Base-by-base conservation (phyloP, 1,139 yeast species). In the Pichia sp. region DNA sequence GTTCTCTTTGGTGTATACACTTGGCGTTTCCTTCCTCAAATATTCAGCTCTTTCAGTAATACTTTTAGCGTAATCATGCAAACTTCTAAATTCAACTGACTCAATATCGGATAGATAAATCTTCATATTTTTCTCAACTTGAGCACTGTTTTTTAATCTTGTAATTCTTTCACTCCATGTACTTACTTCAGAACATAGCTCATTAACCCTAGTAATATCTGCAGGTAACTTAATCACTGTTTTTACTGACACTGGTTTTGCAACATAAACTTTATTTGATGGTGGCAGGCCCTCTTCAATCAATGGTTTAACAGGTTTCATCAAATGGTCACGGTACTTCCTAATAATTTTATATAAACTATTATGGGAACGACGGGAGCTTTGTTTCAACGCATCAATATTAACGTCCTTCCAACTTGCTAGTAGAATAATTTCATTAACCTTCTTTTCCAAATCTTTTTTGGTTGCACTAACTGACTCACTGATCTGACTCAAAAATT, bases 331-430 rank as follows among this genome's bases (percentile, higher is more conserved):
- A 51, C 99, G 81, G 68, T 89, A 93, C 67, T 90, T 91, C 60
- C 93, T 79, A 9, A 93, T 87, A 56, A 89, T 70, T 71, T 91
- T 93, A 78, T 86, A 93, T 56, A 95, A 81, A 63, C 78, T 83
- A 60, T 84, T 81, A 67, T 95, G 99, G 0, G 98, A 91, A 53
- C 85, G 81, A 61, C 89, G 83, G 4, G 99, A 93, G 72, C 97
- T 89, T 70, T 92, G 97, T 63, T 89, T 90, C 63, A 95, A 77
- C 0, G 99, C 97, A 66, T 87, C 95, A 49, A 91, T 83, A 65
- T 95, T 95, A 12, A 92, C 93, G 71, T 95, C 99, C 64, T 92
- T 91, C 98, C 99, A 95, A 66, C 97, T 88, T 1, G 98, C 97
- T 34, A 95, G 75, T 51, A 90, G 73, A 50, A 93, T 90, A 5